These are phyloP conservation scores for Xanthoceras sorbifolium DNA, from an alignment of 345 rosid species.

Conservation along the genomic window DNA sequence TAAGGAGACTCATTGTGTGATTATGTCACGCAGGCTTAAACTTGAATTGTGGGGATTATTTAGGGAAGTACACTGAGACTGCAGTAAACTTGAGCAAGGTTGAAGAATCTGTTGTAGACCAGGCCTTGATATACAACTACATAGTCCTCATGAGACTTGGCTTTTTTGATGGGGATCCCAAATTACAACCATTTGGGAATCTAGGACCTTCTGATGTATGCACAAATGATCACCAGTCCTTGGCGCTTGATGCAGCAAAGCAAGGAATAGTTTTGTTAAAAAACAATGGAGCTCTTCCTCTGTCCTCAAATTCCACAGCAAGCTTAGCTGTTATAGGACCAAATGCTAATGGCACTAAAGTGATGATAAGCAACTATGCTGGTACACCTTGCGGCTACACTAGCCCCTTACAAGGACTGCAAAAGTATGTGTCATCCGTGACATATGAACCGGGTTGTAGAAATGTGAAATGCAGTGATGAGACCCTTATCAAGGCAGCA, in stretches of 20 bases:
- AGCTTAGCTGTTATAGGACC: slow-evolving; percentile 48
- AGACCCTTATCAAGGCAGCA: slow-evolving; percentile 21
- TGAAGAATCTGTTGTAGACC: slow-evolving; percentile 43
- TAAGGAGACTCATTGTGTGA: not conserved
- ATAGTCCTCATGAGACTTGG: slow-evolving; percentile 55
- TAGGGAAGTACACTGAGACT: slow-evolving; percentile 42
- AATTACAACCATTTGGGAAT: slow-evolving; percentile 36
- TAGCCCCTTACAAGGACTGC: slow-evolving; percentile 52
- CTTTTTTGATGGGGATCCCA: slow-evolving; percentile 55
- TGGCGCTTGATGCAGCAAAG: slow-evolving; percentile 50
- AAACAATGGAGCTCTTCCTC: slow-evolving; percentile 50
- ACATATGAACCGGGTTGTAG: slow-evolving; percentile 37
- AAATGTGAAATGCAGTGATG: slow-evolving; percentile 33
- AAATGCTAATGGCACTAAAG: slow-evolving; percentile 45
- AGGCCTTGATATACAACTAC: slow-evolving; percentile 42
- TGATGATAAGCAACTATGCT: slow-evolving; percentile 51
- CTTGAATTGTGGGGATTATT: slow-evolving; percentile 50
- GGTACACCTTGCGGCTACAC: slow-evolving; percentile 50
- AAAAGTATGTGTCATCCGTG: slow-evolving; percentile 27
- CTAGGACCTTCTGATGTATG: slow-evolving; percentile 55
- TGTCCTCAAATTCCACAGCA: slow-evolving; percentile 26
- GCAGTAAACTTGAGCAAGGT: slow-evolving; percentile 38
- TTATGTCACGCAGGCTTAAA: slow-evolving; percentile 38
- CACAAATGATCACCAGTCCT: slow-evolving; percentile 33
- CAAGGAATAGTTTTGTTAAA: slow-evolving; percentile 51